Base-by-base conservation (phyloP, 108 stramenopile genomes). In the Skeletonema menzelii region DNA sequence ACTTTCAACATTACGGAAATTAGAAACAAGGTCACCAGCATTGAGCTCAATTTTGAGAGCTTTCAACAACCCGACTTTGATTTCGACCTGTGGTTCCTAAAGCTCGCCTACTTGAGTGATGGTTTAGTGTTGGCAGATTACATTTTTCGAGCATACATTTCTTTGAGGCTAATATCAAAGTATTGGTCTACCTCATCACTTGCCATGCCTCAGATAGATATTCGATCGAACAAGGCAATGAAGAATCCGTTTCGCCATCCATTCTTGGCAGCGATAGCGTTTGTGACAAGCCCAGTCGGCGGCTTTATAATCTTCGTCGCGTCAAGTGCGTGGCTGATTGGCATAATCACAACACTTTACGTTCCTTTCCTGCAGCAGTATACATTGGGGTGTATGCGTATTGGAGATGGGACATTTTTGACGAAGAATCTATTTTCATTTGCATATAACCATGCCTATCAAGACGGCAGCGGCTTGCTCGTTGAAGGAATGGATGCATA, bases 391-490 rank as follows among this genome's bases (percentile, higher is more conserved):
- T 82, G 82, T 61, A 58, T 82, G 34, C 32, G 20, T 19, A 11
- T 65, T 47, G 72, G 65, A 26, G 62, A 82, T 46, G 82, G 82
- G 15, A 82, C 82, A 11, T 82, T 82, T 73, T 19, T 80, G 13
- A 70, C 82, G 19, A 75, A 75, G 11, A 85, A 85, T 60, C 61
- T 85, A 8, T 82, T 59, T 42, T 82, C 84, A 27, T 30, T 85
- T 27, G 59, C 75, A 12, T 85, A 85, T 55, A 85, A 85, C 46
- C 63, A 82, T 79, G 84, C 84, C n/a, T 79, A 75, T 47, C 77
- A 85, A 38, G 81, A 82, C 13, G 84, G 84, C 24, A 85, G 82
- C 40, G 70, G 67, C 8, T 13, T 75, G 14, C 53, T 82, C 27
- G 53, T 85, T 4, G 72, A 80, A 17, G 84, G 84, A 35, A 65